phyloP scores from a whole-genome alignment of 139 green algal genomes.

The Dunaliella primolecta region DNA sequence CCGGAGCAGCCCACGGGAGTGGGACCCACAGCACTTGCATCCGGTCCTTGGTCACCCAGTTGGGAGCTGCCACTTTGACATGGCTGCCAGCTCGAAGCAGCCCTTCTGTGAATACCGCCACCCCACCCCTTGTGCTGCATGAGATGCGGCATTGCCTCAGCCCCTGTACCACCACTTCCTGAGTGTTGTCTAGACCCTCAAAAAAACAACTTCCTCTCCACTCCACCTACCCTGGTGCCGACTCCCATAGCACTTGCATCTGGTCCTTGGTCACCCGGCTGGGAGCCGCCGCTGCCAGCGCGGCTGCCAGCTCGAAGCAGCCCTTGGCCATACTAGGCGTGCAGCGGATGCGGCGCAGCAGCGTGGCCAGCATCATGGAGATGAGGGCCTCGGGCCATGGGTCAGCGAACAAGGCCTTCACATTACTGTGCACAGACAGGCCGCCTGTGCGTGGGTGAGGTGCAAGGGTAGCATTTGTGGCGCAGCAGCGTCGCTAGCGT shows the following conservation, averaged over 20 bases:
- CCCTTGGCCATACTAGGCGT: constrained; percentile 9
- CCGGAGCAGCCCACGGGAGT: too few relatives aligned
- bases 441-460: too few relatives aligned
- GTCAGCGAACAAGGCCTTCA: constrained; percentile 49
- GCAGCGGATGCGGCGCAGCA: constrained; percentile 43
- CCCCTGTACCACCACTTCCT: too few relatives aligned
- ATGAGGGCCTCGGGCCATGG: constrained; percentile 58
- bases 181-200: too few relatives aligned
- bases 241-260: constrained; percentile 45
- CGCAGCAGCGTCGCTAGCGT: too few relatives aligned
- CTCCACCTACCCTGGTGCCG: constrained; percentile 38
- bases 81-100: too few relatives aligned
- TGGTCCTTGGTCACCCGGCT: constrained; percentile 35
- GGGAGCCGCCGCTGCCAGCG: constrained; percentile 47
- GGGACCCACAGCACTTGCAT: not conserved
- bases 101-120: too few relatives aligned
- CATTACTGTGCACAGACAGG: constrained; percentile 20
- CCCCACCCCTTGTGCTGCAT: too few relatives aligned
- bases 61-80: not conserved
- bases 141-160: too few relatives aligned
- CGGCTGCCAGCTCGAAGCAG: constrained; percentile 55
- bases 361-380: constrained; percentile 38
- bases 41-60: not conserved
- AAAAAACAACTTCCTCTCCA: too few relatives aligned
- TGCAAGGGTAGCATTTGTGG: too few relatives aligned